Evolutionary conservation across 495 filamentous ascomycete species (phyloP), one percentile per base, ranked within the genome.

Genomic region (Talaromyces wortmannii): DNA sequence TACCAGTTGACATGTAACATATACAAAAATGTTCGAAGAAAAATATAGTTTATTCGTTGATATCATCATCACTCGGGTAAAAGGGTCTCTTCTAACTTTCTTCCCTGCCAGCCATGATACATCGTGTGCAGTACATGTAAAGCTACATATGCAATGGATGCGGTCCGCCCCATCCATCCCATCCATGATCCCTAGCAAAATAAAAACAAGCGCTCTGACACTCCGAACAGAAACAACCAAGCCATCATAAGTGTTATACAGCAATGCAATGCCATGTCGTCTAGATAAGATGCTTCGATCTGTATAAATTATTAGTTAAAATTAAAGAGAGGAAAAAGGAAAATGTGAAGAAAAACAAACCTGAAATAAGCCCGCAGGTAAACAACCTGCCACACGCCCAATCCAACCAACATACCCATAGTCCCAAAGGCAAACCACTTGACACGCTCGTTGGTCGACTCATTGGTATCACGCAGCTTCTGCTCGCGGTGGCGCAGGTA

Each of bases 341-440:
- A 55, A 2, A 15, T 17, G 2, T 1, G 31, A 48, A 31, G 12
- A 13, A 55, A 31, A 31, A 73, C 74, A 58, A 61, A 89, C 80
- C 94, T 84, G 78, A 98, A 98, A 78, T 98, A 98, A 63, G 94
- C 92, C 72, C 94, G 80, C 71, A 98, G 77, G 72, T 98, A 97
- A 61, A 97, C 83, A 64, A 98, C 88, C 82, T 98, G 94, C 94
- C 94, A 98, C 44, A 80, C 91, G 62, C 94, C 95, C 59, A 98
- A 77, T 23, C 82, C 88, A 55, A 97, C 80, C 59, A 98, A 78
- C 80, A 97, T 90, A 44, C 89, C 89, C 79, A 97, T 98, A 18
- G 94, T 97, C 42, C 85, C 84, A 69, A 97, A 88, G 2, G 91
- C 92, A 70, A 98, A 98, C 90, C 90, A 97, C 76, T 97, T 98